Conservation (phyloP, 305 asterid genomes). For the Fraxinus sp. region DNA sequence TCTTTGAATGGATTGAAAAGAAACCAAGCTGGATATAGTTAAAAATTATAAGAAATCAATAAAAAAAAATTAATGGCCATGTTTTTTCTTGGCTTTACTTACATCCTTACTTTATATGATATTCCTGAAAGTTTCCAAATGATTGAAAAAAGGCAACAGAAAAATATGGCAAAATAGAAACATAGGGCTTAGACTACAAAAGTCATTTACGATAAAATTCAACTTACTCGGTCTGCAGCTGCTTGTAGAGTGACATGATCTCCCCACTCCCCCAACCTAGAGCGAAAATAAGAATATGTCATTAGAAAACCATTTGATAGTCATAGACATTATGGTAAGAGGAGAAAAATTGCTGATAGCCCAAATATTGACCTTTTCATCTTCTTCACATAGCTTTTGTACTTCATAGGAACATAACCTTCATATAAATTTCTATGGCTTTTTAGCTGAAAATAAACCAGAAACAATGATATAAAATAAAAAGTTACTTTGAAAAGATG, state of each 20-base stretch:
- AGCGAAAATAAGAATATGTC: conserved; percentile 21
- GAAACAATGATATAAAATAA: conserved; percentile 17
- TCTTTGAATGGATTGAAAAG: not conserved
- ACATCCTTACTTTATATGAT: not conserved
- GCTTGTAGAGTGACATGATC: conserved; percentile 98
- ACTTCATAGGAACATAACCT: conserved; percentile 91
- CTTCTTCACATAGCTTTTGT: conserved; percentile 69
- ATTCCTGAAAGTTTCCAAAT: not conserved
- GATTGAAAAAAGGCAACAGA: not conserved
- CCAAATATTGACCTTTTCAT: conserved; percentile 65
- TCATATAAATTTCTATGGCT: conserved; percentile 64
- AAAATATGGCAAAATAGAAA: not conserved
- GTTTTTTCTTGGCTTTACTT: not conserved
- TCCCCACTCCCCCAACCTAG: conserved; percentile 91
- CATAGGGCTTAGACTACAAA: not conserved
- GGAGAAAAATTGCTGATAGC: conserved; percentile 4
- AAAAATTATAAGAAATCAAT: not conserved
- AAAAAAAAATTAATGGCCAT: not conserved
- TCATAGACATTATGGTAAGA: not conserved
- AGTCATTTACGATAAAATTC: not conserved
- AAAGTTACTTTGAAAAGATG: not conserved
- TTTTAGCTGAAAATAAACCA: conserved; percentile 65
- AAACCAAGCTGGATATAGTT: not conserved
- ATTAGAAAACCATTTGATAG: not conserved
- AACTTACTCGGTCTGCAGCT: conserved; percentile 88